Conservation (phyloP, 371 early-diverging fungal genomes). For the Paraphysoderma sedebokerense region DNA sequence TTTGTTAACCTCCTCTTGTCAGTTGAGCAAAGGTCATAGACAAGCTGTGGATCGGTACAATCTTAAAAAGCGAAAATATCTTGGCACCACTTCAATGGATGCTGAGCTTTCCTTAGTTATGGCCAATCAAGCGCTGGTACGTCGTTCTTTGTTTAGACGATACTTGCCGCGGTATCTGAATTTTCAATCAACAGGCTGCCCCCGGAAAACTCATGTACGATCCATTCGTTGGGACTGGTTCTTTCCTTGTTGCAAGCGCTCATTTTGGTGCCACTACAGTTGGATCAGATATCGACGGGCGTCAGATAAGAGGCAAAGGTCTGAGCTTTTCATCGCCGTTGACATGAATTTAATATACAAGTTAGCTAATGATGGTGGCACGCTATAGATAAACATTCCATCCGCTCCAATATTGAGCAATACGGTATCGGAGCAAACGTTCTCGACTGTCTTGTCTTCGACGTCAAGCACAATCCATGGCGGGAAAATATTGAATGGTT, state of each 20-base stretch:
- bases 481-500: constrained; percentile 40
- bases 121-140: constrained; percentile 80
- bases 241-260: constrained; percentile 70
- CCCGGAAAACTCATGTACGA: constrained; percentile 76
- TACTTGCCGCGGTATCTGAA: background rate
- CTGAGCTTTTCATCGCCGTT: background rate
- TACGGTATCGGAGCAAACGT: constrained; percentile 55
- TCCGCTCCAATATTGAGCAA: constrained; percentile 62
- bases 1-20: background rate
- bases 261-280: constrained; percentile 84
- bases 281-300: constrained; percentile 93
- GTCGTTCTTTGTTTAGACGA: background rate
- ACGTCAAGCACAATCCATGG: constrained; percentile 82
- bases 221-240: constrained; percentile 95
- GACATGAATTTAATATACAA: too few species aligned
- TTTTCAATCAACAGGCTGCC: constrained; percentile 16
- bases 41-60: constrained; percentile 57
- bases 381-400: constrained; percentile 14
- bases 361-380: background rate
- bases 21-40: constrained; percentile 49
- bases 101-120: constrained; percentile 89
- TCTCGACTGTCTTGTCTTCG: constrained; percentile 67
- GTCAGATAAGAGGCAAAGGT: constrained; percentile 89
- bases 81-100: constrained; percentile 96
- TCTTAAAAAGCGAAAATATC: constrained; percentile 79